Evolutionary conservation across 1,139 yeast species (phyloP), one percentile per base, ranked within the genome.

Genomic region (Scheffersomyces titani): DNA sequence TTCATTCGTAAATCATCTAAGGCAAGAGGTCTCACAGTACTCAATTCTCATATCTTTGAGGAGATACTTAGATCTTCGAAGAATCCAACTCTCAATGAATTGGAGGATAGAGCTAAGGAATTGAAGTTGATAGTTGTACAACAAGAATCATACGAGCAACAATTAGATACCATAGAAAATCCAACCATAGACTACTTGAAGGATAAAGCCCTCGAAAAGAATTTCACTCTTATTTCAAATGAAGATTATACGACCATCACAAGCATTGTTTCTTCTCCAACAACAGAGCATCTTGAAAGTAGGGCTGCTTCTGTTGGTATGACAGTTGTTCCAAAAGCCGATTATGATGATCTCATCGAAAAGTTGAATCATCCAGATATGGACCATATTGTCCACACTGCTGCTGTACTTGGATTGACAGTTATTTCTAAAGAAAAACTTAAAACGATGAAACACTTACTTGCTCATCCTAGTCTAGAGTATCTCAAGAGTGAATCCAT

Each of bases 201-300:
- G 52, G 44, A 49, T 13, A 20, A 46, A 3, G 16, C 49, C 7
- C 16, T 20, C 1, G 22, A 19, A 46, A 50, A 53, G 19, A 47
- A 54, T 20, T 52, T 55, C 40, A 49, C 59, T 20, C 52, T 61
- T 5, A 55, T 63, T 45, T 55, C 63, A 1, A 54, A 57, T 5
- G 59, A 59, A 49, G 50, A 60, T 13, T 59, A 59, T 19, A 64
- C 66, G 4, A 68, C 70, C 20, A 63, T 77, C 45, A 68, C 70
- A 0, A 65, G 70, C 16, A 63, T 70, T 48, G 66, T 70, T 24
- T 61, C 72, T 7, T 60, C 73, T 5, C 81, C 82, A n/a, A 63
- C 77, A 1, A 63, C 71, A 49, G 77, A 74, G 48, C 77, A 75
- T 51, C 63, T 78, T 40, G 70, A 69, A 51, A 72, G 68, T 21